Base-by-base conservation (phyloP, 805 yeast species). In the Kodamaea nitidulidarum region DNA sequence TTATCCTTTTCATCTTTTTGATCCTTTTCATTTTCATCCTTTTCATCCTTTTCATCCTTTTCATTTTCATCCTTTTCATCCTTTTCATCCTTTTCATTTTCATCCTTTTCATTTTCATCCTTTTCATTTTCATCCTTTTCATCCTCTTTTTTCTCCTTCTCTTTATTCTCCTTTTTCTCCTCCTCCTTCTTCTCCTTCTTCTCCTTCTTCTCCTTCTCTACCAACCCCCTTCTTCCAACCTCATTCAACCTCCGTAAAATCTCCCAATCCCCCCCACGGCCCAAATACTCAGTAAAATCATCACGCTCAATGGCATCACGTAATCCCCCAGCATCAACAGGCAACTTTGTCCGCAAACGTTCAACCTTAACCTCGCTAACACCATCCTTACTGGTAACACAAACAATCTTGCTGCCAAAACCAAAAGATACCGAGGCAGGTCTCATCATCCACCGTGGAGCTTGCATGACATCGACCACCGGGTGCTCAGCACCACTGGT, bases 321-420 rank as follows among this genome's bases (percentile, higher is more conserved):
- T 45, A 87, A 70, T 12, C 61, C 64, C 32, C 65, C 66, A 12
- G 65, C 59, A 4, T 48, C 58, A 36, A 67, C 71, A 8, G 65
- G 52, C 12, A 30, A 22, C 21, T 27, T 21, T 17, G 24, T 11
- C 4, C 45, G 50, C 58, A 73, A 58, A 48, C 73, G 75, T 16
- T 67, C 54, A 41, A 79, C 63, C 16, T 59, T 57, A 14, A 78
- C 58, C 5, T 60, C 41, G 18, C 78, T 67, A 51, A 71, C 52
- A 10, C 66, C 68, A 31, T 51, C 46, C 7, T 70, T 65, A 38
- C 62, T 68, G 26, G 59, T 52, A 10, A 82, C 78, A 9, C 70
- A 60, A 3, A 84, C 90, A 29, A 93, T 59, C 63, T 87, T 88
- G 38, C 96, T 95, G 44, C 98, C 98, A 65, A 88, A 91, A 0